Conservation (phyloP, 2,329 filamentous ascomycete genomes). For the Phaeophleospora eucalypticola region DNA sequence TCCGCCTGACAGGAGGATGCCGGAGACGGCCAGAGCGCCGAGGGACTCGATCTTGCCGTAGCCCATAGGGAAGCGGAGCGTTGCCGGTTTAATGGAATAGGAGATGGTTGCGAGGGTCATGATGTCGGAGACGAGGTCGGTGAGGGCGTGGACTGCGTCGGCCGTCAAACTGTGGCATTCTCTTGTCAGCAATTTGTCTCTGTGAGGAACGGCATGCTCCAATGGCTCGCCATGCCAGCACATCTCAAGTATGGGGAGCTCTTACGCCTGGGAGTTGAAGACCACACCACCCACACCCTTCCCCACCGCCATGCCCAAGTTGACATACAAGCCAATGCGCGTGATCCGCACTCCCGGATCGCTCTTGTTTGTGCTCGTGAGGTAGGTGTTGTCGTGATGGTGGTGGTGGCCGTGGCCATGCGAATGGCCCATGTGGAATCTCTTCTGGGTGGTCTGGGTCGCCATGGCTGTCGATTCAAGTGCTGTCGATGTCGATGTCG, state of each 20-base stretch:
- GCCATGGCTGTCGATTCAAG: constrained; percentile 18
- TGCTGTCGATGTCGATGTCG: neutral
- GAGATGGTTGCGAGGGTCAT: constrained; percentile 92
- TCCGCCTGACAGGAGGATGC: constrained; percentile 82
- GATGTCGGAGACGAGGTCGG: constrained; percentile 90
- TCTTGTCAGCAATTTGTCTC: neutral
- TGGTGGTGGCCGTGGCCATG: constrained; percentile 63
- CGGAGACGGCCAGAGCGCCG: constrained; percentile 87
- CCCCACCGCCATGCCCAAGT: constrained; percentile 87
- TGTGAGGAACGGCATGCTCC: no score
- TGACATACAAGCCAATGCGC: constrained; percentile 79
- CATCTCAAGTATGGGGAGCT: neutral
- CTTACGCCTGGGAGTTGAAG: constrained; percentile 77
- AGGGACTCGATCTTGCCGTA: constrained; percentile 98
- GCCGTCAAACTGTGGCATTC: constrained; percentile 43
- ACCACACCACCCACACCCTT: constrained; percentile 90
- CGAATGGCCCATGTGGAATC: constrained; percentile 29
- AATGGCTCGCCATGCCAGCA: no score
- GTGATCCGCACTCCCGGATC: constrained; percentile 95
- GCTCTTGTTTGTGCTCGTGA: constrained; percentile 76
- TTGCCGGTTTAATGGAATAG: constrained; percentile 83
- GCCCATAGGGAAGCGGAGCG: constrained; percentile 77
- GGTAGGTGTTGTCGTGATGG: constrained; percentile 79
- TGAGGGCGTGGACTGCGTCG: constrained; percentile 92
- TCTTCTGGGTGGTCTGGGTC: constrained; percentile 23